Evolutionary conservation across 2,329 filamentous ascomycete genomes (phyloP), one percentile per base, ranked within the genome.

Genomic region (Aureobasidium sp.): DNA sequence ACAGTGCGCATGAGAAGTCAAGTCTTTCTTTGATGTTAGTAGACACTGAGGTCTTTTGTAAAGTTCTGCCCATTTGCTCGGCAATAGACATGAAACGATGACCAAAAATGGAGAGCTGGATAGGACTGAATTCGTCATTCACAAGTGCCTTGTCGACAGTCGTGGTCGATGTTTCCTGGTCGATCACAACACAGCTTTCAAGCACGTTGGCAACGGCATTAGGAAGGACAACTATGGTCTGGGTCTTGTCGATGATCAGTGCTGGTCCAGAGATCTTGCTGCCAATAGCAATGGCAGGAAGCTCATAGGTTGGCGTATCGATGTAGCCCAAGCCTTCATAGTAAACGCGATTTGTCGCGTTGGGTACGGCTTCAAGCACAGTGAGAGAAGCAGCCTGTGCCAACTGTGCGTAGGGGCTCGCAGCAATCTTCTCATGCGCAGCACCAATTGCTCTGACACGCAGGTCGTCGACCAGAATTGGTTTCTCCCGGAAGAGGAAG

Each of bases 81-180:
- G 82, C 82, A 24, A 84, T 83, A 3, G 79, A 79, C 82, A 84
- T 84, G 72, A 84, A 84, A 0, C 82, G 75, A 66, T 84, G 80
- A 0, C 78, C 79, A 61, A 83, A 83, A 47, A 84, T 79, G 12
- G 78, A 82, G 2, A 84, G 75, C 36, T 79, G 74, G 44, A 84
- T 82, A 0, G 81, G 81, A 63, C 81, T 78, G 34, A 81, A 72
- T 32, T 60, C 63, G 13, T 67, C 63, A n/a, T 44, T 70, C 69
- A 65, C 61, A n/a, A 51, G n/a, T 20, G 44, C n/a, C 64, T 59
- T 66, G 24, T 60, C 34, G 9, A 60, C 63, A 12, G 57, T 63
- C 7, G 36, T 41, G n/a, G 43, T 51, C 20, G 55, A 39, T 2
- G 59, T 41, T 8, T 56, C 57, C 61, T 73, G 63, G 26, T 79